Conservation (phyloP, 2,329 filamentous ascomycete genomes). For the Penicillium sp. region DNA sequence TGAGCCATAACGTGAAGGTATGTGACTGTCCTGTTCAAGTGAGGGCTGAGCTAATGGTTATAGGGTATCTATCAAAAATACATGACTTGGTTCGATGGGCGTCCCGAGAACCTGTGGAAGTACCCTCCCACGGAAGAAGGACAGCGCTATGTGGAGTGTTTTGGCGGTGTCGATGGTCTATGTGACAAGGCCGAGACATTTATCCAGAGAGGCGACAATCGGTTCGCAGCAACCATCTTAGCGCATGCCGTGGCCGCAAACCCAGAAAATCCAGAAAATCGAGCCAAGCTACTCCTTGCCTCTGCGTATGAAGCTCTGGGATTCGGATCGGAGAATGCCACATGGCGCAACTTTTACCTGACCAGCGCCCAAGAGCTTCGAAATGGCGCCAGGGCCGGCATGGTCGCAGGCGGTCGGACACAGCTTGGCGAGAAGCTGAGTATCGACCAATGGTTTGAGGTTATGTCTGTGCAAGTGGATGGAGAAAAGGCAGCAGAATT, state of each 20-base stretch:
- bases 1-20: constrained; percentile 42
- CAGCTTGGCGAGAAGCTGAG: constrained; percentile 1
- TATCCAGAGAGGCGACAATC: constrained; percentile 30
- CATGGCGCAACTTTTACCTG: constrained; percentile 45
- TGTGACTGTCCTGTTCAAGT: neutral
- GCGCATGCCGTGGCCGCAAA: constrained; percentile 36
- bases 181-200: constrained; percentile 25
- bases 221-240: constrained; percentile 43
- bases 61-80: constrained; percentile 39
- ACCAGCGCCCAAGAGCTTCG: constrained; percentile 30
- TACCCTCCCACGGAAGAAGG: constrained; percentile 36
- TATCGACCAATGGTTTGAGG: constrained; percentile 20
- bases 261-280: constrained; percentile 12
- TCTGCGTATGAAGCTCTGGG: constrained; percentile 37
- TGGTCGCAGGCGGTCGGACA: neutral
- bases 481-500: constrained; percentile 8
- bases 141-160: constrained; percentile 37
- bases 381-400: neutral
- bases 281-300: constrained; percentile 28
- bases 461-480: constrained; percentile 21
- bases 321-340: constrained; percentile 41
- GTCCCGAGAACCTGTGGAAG: constrained; percentile 40
- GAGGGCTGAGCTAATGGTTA: neutral
- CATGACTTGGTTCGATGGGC: constrained; percentile 36
- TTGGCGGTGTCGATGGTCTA: constrained; percentile 38